phyloP scores from a whole-genome alignment of 495 filamentous ascomycete species.

The Daldinia decipiens region DNA sequence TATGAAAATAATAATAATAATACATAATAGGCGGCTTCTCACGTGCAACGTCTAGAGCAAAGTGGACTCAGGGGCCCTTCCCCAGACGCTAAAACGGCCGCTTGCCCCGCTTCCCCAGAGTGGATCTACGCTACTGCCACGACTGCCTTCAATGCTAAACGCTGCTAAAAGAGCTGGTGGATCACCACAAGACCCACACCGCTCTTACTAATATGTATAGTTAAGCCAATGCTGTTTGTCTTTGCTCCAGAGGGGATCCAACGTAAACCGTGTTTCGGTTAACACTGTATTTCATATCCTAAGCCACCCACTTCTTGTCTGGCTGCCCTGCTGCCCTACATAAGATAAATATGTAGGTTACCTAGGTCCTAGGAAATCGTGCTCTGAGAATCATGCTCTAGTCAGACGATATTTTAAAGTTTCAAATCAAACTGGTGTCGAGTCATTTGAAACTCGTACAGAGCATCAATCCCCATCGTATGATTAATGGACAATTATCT shows the following conservation, averaged over 20 bases:
- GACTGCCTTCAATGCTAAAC: not conserved
- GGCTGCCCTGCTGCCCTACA: not conserved
- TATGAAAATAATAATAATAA: not conserved
- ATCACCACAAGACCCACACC: constrained; percentile 17
- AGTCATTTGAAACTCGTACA: constrained; percentile 4
- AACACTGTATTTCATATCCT: constrained; percentile 1
- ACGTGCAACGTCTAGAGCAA: constrained; percentile 30
- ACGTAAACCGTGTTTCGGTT: not conserved
- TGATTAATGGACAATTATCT: constrained; percentile 29
- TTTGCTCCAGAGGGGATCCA: not conserved
- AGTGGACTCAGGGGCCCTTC: constrained; percentile 30
- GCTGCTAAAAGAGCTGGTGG: constrained; percentile 16
- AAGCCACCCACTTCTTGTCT: not conserved
- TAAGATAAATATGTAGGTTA: not conserved
- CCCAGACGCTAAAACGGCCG: constrained; percentile 27
- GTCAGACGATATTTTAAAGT: constrained; percentile 22
- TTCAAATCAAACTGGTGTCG: not conserved
- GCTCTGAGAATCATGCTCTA: constrained; percentile 15
- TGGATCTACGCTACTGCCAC: constrained; percentile 24
- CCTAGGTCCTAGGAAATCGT: not conserved
- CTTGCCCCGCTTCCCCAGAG: constrained; percentile 41
- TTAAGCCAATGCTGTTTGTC: not conserved
- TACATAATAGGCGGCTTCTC: constrained; percentile 17
- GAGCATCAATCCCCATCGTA: constrained; percentile 15
- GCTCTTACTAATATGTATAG: not conserved